Percentiles rank a stretch among this genome's conserved stretches.
Evolutionary conservation across 192 early-diverging fungal genomes (phyloP).

Genomic region (Entophlyctis helioformis): DNA sequence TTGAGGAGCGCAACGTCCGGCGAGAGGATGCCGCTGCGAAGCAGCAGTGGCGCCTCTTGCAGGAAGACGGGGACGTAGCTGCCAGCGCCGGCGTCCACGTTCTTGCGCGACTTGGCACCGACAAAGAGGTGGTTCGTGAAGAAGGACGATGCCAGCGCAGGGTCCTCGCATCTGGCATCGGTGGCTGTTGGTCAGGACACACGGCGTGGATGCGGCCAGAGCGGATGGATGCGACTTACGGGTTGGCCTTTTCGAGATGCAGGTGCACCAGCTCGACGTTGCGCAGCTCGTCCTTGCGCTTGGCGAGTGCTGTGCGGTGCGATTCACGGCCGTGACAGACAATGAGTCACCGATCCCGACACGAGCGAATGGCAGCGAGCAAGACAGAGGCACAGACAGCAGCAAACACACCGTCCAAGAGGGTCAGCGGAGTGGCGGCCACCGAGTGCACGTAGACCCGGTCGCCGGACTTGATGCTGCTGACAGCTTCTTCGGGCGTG

Average conservation of each 20-base stretch:
- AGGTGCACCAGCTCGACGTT: conserved; percentile 27
- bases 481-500: conserved; percentile 29
- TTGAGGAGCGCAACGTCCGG: conserved; percentile 40
- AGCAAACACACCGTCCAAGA: conserved; percentile 2
- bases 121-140: conserved; percentile 38
- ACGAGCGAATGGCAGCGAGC: background rate
- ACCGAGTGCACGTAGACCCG: conserved; percentile 32
- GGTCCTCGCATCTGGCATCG: conserved; percentile 7
- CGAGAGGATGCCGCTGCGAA: conserved; percentile 10
- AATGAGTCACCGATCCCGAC: too few species aligned
- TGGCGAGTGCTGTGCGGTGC: conserved; percentile 14
- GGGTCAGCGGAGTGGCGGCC: conserved; percentile 8
- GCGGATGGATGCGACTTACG: too few species aligned
- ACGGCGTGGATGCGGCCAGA: too few species aligned
- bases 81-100: conserved; percentile 14
- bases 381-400: background rate
- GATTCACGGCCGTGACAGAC: too few species aligned
- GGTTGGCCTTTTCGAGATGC: conserved; percentile 28
- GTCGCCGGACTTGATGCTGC: conserved; percentile 10
- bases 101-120: conserved; percentile 21
- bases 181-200: too few species aligned
- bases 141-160: conserved; percentile 6
- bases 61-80: conserved; percentile 29
- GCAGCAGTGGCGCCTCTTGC: conserved; percentile 17
- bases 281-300: conserved; percentile 13